These are phyloP conservation scores for Candida dubliniensis DNA, from an alignment of 1,139 yeast species.

Conservation along the genomic window DNA sequence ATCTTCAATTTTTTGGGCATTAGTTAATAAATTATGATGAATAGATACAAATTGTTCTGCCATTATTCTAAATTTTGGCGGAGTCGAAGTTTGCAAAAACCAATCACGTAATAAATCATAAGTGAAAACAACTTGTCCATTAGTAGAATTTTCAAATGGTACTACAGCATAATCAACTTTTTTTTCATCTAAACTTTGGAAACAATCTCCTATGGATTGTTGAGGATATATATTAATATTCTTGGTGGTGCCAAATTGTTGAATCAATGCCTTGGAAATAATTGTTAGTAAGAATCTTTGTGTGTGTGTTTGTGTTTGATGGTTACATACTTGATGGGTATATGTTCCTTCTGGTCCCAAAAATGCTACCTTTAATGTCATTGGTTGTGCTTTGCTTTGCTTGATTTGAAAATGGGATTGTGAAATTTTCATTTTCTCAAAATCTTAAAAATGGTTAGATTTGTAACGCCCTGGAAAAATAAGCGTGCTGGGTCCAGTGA, in stretches of 20 bases:
- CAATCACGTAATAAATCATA: conserved; percentile 78
- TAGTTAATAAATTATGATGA: conserved; percentile 71
- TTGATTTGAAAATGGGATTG: background rate
- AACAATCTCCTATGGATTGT: conserved; percentile 61
- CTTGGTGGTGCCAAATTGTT: conserved; percentile 55
- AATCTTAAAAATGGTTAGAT: no score
- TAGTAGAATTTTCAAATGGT: conserved; percentile 92
- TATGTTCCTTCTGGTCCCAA: conserved; percentile 91
- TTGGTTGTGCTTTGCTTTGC: conserved; percentile 3
- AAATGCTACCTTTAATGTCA: conserved; percentile 54
- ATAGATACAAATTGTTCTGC: conserved; percentile 84
- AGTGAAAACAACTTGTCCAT: conserved; percentile 88
- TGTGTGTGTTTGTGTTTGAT: no score
- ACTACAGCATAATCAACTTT: conserved; percentile 73
- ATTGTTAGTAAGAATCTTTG: conserved; percentile 16
- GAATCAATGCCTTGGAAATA: conserved; percentile 66
- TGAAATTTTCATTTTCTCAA: background rate
- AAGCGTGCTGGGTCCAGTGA: no score
- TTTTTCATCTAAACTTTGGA: conserved; percentile 47
- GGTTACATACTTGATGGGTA: conserved; percentile 71
- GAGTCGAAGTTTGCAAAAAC: conserved; percentile 31
- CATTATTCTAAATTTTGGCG: conserved; percentile 46
- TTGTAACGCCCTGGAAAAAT: no score
- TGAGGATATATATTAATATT: conserved; percentile 46
- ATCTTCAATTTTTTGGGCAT: conserved; percentile 41